Conservation (phyloP, 805 yeast species). For the Scheffersomyces spartinae region DNA sequence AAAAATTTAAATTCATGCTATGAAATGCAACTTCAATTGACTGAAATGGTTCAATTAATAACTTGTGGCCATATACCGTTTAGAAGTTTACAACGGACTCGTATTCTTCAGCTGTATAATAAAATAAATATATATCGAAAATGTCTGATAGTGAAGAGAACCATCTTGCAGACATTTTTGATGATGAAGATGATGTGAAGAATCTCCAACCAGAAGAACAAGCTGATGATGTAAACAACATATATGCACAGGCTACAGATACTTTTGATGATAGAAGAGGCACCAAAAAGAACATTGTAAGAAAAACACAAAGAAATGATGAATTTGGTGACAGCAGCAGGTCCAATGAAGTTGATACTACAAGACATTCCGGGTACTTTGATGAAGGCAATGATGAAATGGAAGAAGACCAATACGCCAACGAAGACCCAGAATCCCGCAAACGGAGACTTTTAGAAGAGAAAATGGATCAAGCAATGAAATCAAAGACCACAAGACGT, state of each 20-base stretch:
- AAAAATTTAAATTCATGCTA: no score
- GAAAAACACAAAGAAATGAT: conserved; percentile 9
- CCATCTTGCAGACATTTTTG: no score
- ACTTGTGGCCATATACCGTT: no score
- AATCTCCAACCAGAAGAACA: conserved; percentile 2
- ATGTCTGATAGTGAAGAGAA: no score
- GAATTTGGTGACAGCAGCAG: conserved; percentile 6
- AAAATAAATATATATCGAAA: no score
- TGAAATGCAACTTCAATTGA: no score
- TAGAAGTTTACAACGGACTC: no score
- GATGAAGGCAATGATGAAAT: conserved; percentile 4
- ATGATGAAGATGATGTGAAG: conserved; percentile 2
- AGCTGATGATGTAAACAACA: conserved; percentile 13
- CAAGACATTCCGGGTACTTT: conserved; percentile 1
- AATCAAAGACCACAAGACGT: conserved; percentile 45
- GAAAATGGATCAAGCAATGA: conserved; percentile 65
- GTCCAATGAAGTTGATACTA: conserved; percentile 6
- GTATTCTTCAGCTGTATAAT: no score
- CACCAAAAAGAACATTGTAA: conserved; percentile 18
- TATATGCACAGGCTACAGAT: conserved; percentile 8
- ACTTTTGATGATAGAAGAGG: conserved; percentile 5
- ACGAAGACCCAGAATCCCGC: conserved; percentile 27
- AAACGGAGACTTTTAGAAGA: conserved; percentile 74
- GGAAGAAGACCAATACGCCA: conserved; percentile 8
- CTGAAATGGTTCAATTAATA: no score